These are phyloP conservation scores for Trichoderma brevicompactum DNA, from an alignment of 2,329 filamentous ascomycete genomes.

Conservation along the genomic window DNA sequence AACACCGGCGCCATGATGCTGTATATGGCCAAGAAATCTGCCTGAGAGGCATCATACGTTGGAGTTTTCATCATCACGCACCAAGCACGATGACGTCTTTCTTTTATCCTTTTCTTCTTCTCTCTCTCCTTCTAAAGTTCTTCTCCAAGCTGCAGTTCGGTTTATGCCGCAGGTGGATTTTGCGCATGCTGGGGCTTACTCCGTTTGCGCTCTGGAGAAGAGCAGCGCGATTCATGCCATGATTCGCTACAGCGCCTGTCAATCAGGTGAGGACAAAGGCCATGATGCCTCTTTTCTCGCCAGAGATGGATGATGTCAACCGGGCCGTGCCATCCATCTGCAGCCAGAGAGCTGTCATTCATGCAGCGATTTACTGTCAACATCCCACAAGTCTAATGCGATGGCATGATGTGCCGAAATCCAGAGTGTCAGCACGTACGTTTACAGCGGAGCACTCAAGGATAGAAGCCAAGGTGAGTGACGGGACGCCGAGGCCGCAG, in stretches of 20 bases:
- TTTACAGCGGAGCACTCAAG: not conserved
- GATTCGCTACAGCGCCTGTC: not conserved
- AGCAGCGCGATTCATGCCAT: constrained; percentile 4
- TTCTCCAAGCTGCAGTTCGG: not conserved
- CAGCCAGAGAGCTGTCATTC: not conserved
- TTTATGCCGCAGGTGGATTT: constrained; percentile 24
- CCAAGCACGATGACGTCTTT: constrained; percentile 19
- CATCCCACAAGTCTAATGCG: constrained; percentile 6
- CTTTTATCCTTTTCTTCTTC: not conserved
- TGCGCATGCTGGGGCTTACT: not conserved
- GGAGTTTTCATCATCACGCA: not conserved
- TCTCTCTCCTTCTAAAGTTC: not conserved
- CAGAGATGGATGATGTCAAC: constrained; percentile 2
- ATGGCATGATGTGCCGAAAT: constrained; percentile 23
- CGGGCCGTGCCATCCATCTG: not conserved
- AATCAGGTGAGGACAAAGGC: constrained; percentile 14
- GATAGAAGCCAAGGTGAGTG: not conserved
- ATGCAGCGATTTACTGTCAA: not conserved
- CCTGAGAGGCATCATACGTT: constrained; percentile 18
- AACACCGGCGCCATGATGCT: not conserved
- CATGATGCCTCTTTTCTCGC: constrained; percentile 1
- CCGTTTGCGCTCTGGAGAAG: not conserved
- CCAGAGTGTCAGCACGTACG: constrained; percentile 16
- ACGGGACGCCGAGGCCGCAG: constrained; percentile 3
- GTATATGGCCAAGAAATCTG: not conserved